These are phyloP conservation scores for Oxyria digyna DNA, from an alignment of 148 eudicot genomes.

Conservation along the genomic window DNA sequence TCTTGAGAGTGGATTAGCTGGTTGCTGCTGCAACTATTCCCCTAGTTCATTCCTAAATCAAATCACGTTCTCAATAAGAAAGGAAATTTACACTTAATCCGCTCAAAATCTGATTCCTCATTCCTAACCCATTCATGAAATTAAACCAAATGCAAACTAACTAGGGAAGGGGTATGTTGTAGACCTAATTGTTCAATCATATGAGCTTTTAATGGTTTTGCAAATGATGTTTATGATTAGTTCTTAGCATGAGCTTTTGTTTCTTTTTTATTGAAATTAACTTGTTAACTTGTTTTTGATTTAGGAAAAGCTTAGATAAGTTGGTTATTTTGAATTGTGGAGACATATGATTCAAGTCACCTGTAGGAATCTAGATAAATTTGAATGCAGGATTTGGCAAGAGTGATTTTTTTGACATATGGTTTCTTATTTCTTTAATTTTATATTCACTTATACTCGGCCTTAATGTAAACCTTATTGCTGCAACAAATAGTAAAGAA, in stretches of 20 bases:
- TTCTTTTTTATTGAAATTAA: neutral
- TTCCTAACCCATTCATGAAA: too few species aligned
- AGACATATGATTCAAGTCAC: neutral
- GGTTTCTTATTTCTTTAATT: neutral
- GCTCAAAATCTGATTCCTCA: too few species aligned
- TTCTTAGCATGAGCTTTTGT: too few species aligned
- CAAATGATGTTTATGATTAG: neutral
- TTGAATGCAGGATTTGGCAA: neutral
- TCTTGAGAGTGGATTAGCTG: neutral
- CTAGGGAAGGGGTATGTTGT: neutral
- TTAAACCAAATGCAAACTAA: neutral
- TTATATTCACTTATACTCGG: neutral
- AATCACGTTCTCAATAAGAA: neutral
- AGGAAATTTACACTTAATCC: neutral
- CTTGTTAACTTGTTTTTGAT: neutral
- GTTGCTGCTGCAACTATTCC: neutral
- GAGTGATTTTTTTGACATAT: neutral
- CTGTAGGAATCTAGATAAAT: neutral
- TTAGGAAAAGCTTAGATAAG: neutral
- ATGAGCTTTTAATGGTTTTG: neutral
- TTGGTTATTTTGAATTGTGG: neutral
- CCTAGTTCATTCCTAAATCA: neutral
- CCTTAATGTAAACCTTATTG: neutral
- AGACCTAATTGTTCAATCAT: neutral
- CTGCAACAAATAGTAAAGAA: neutral